These are phyloP conservation scores for Avena eriantha DNA, from an alignment of 176 grass and related monocot species.

Conservation along the genomic window DNA sequence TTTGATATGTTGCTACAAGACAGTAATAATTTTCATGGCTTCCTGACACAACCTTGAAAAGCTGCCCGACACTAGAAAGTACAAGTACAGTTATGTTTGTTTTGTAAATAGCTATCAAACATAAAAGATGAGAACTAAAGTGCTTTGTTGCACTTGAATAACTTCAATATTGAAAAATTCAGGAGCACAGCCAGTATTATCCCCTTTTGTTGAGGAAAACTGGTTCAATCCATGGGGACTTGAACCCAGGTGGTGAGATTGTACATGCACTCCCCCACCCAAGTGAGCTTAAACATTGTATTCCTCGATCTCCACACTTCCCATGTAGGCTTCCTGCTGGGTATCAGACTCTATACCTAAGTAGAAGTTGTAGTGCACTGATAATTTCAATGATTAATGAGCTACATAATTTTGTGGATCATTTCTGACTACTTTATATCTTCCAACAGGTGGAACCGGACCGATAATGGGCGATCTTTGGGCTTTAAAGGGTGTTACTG, in stretches of 20 bases:
- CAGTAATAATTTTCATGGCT: neutral
- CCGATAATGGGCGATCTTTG: conserved; percentile 97
- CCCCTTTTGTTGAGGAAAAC: neutral
- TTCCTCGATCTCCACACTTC: too few relatives aligned
- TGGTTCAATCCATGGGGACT: neutral
- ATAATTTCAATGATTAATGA: neutral
- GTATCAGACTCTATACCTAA: conserved; percentile 13
- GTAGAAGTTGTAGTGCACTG: neutral
- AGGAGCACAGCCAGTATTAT: neutral
- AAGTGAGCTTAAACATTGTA: too few relatives aligned
- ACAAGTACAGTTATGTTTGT: neutral
- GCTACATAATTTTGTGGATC: neutral
- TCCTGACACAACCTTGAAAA: neutral
- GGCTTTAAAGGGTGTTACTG: conserved; percentile 96
- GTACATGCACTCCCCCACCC: neutral
- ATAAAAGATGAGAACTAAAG: neutral
- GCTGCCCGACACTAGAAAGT: conserved; percentile 7
- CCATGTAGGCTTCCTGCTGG: conserved; percentile 2
- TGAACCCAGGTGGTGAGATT: neutral
- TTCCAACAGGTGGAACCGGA: conserved; percentile 74
- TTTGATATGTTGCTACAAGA: neutral
- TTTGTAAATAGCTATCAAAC: conserved; percentile 5
- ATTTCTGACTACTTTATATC: conserved; percentile 16
- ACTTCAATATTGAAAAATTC: neutral
- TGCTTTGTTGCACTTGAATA: conserved; percentile 23